Evolutionary conservation across 352 stramenopile genomes (phyloP), one percentile per base, ranked within the genome.

Genomic region (Phytophthora agathidicida): DNA sequence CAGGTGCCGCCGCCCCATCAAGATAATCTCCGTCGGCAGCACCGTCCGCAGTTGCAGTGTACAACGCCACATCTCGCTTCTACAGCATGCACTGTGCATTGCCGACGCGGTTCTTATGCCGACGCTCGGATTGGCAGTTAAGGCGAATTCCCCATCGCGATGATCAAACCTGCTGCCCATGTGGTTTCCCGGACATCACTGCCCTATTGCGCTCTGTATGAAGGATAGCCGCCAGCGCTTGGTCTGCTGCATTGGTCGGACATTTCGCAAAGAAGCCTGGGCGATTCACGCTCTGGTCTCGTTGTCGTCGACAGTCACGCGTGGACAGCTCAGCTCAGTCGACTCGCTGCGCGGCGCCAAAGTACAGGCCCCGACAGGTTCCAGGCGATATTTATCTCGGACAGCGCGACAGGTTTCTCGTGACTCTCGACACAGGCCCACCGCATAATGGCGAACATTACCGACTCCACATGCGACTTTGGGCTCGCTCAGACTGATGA

Each of bases 381-480:
- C 16, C 30, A 50, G 42, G 39, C 49, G 44, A 57, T 54, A 67
- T 63, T 71, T 68, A 64, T 62, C 61, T 33, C 17, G 20, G 27
- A 5, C 31, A 49, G 14, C 32, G 9, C 37, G 26, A 57, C 42
- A 47, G 46, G 47, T 57, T 47, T 35, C 31, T 5, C 20, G 38
- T 46, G 33, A 59, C 6, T 42, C 43, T 50, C 16, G 26, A 50
- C 50, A 65, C n/a, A n/a, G n/a, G 16, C 24, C 6, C 19, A 26
- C 38, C 6, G 28, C 22, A 48, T 14, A 33, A 75, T 76, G 63
- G 51, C 50, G 26, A 80, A 77, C 22, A 74, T 80, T 38, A 70
- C 63, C 17, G 63, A 74, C 13, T 37, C 56, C 9, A 80, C 68
- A 19, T 77, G 68, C 49, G 60, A 62, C n/a, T 77, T 69, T 38